Percentiles rank a stretch among this genome's conserved stretches.
These are phyloP conservation scores for Chytriomyces confervae DNA, from an alignment of 192 early-diverging fungal species.

Conservation along the genomic window DNA sequence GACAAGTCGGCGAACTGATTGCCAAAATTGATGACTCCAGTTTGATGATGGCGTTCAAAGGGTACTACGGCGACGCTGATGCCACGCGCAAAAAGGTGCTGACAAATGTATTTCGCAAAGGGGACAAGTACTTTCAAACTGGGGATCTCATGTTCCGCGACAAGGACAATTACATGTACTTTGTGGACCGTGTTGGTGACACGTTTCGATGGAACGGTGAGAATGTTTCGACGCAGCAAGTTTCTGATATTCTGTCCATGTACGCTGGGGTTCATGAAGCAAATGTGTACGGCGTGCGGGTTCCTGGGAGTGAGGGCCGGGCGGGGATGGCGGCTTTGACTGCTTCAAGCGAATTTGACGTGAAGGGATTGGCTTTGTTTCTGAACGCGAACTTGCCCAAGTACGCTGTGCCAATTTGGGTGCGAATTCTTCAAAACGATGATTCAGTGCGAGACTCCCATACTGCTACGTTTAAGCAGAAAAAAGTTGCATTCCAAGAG, in stretches of 20 bases:
- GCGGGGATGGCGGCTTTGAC: slow-evolving; percentile 41
- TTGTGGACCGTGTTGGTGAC: slow-evolving; percentile 74
- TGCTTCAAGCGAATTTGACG: slow-evolving; percentile 15
- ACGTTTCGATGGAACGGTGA: slow-evolving; percentile 71
- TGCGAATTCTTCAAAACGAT: slow-evolving; percentile 15
- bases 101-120: slow-evolving; percentile 63
- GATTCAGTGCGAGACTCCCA: slow-evolving; percentile 7
- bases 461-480: slow-evolving; percentile 32
- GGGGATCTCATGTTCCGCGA: slow-evolving; percentile 65
- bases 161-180: slow-evolving; percentile 62
- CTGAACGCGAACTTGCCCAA: slow-evolving; percentile 20
- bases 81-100: slow-evolving; percentile 43
- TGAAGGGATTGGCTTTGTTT: slow-evolving; percentile 6
- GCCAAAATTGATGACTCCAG: slow-evolving; percentile 43
- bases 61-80: slow-evolving; percentile 43
- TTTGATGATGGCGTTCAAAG: slow-evolving; percentile 42
- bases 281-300: slow-evolving; percentile 34
- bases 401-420: slow-evolving; percentile 36
- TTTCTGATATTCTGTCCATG: slow-evolving; percentile 58
- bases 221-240: slow-evolving; percentile 63
- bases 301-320: slow-evolving; percentile 39
- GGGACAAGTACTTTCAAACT: slow-evolving; percentile 64
- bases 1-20: slow-evolving; percentile 67
- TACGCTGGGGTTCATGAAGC: slow-evolving; percentile 57
- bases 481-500: slow-evolving; percentile 10